Evolutionary conservation across 441 rosid genomes (phyloP).

Genomic region (Breynia disticha): DNA sequence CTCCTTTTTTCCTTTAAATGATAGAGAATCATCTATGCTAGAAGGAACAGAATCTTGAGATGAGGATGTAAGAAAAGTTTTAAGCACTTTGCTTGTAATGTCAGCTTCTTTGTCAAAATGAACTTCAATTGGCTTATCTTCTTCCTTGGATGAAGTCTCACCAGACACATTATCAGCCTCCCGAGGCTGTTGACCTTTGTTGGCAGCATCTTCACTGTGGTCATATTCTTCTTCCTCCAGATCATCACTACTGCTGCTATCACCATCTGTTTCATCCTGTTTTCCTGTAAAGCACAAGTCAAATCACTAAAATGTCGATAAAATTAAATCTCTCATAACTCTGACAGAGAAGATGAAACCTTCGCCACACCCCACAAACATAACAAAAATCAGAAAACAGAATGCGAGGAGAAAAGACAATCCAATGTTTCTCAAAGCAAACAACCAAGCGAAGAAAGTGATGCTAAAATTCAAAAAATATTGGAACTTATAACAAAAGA

Average conservation of each 20-base stretch:
- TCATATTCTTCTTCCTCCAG: slow-evolving; percentile 41
- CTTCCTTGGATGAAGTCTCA: slow-evolving; percentile 25
- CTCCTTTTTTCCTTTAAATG: slow-evolving; percentile 20
- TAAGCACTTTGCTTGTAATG: slow-evolving; percentile 62
- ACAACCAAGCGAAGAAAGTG: no score
- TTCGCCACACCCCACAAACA: background rate
- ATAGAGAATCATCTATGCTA: slow-evolving; percentile 23
- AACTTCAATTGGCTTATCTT: slow-evolving; percentile 23
- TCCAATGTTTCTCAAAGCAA: no score
- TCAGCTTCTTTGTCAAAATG: slow-evolving; percentile 73
- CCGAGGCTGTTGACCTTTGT: slow-evolving; percentile 15
- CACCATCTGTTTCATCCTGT: slow-evolving; percentile 30
- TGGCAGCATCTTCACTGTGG: slow-evolving; percentile 24
- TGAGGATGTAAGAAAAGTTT: slow-evolving; percentile 42
- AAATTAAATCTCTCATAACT: slow-evolving; percentile 6
- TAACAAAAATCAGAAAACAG: background rate
- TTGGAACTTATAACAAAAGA: no score
- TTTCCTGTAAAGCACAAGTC: slow-evolving; percentile 33
- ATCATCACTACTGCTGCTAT: slow-evolving; percentile 49
- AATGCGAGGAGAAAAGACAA: no score
- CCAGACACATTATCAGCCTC: slow-evolving; percentile 23
- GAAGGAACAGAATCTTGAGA: slow-evolving; percentile 34
- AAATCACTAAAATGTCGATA: slow-evolving; percentile 6
- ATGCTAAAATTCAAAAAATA: no score
- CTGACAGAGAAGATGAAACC: background rate